These are phyloP conservation scores for Verticillium alfalfae DNA, from an alignment of 2,329 filamentous ascomycete species.

Conservation along the genomic window DNA sequence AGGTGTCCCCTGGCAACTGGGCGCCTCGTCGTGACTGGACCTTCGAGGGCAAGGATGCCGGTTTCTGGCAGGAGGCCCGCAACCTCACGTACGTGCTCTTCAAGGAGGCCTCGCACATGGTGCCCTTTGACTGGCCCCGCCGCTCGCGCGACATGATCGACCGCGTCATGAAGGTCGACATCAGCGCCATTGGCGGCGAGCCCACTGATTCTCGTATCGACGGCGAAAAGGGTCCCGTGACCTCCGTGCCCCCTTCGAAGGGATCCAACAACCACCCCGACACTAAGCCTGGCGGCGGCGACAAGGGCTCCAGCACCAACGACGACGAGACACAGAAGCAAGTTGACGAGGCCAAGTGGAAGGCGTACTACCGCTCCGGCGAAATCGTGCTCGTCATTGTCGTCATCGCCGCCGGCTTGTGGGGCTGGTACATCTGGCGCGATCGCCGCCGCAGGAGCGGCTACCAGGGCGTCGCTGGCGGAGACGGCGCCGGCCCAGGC, in stretches of 20 bases:
- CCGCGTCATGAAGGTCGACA: conserved; percentile 90
- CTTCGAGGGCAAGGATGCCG: conserved; percentile 82
- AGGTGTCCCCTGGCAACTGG: conserved; percentile 55
- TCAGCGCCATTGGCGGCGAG: conserved; percentile 75
- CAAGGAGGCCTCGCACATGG: conserved; percentile 96
- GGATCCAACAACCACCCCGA: conserved; percentile 52
- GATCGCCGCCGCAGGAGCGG: conserved; percentile 50
- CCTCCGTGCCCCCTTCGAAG: conserved; percentile 41
- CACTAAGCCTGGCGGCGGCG: conserved; percentile 50
- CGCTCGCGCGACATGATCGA: conserved; percentile 94
- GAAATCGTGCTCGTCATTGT: conserved; percentile 82
- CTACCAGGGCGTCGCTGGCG: conserved; percentile 45
- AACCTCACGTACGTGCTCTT: conserved; percentile 95
- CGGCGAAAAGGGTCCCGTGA: conserved; percentile 48
- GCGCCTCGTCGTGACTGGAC: conserved; percentile 91
- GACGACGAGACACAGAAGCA: conserved; percentile 63
- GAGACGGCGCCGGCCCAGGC: conserved; percentile 26
- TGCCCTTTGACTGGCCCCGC: conserved; percentile 86
- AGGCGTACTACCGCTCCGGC: conserved; percentile 81
- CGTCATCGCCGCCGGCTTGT: conserved; percentile 63
- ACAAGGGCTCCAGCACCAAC: conserved; percentile 54
- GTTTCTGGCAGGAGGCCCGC: conserved; percentile 89
- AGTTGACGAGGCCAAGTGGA: conserved; percentile 81
- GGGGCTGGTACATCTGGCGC: conserved; percentile 69
- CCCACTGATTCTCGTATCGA: conserved; percentile 78